These are phyloP conservation scores for Amanita rimosa DNA, from an alignment of 768 basidiomycete species.

Conservation along the genomic window DNA sequence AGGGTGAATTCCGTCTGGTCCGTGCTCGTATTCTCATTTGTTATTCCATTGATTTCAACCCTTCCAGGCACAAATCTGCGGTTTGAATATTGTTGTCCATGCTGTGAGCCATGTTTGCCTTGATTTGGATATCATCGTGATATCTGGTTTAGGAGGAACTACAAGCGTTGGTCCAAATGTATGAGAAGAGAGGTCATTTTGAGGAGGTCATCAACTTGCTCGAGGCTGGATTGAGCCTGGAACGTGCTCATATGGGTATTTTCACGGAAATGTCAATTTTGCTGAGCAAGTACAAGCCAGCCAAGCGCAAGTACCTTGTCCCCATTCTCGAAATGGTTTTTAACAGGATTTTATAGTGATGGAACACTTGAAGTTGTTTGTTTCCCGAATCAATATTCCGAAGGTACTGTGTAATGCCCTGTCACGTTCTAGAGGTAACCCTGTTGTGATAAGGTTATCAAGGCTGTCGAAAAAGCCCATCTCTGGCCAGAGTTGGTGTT, in stretches of 20 bases:
- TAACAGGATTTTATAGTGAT: conserved; percentile 48
- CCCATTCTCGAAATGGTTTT: background rate
- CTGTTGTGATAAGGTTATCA: conserved; percentile 55
- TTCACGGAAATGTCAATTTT: conserved; percentile 91
- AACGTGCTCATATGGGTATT: conserved; percentile 98
- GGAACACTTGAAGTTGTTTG: conserved; percentile 97
- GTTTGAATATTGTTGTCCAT: conserved; percentile 95
- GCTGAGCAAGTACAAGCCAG: conserved; percentile 91
- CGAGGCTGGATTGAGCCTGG: conserved; percentile 92
- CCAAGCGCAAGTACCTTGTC: conserved; percentile 54
- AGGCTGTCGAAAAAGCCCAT: conserved; percentile 91
- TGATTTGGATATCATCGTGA: conserved; percentile 15
- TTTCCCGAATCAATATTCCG: conserved; percentile 94
- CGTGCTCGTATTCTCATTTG: conserved; percentile 11
- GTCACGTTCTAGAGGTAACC: background rate
- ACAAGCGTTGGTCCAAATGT: conserved; percentile 59
- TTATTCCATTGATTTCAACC: background rate
- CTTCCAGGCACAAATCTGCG: conserved; percentile 87
- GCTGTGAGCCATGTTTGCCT: conserved; percentile 30
- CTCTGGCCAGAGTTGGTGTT: conserved; percentile 98
- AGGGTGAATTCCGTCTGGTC: conserved; percentile 88
- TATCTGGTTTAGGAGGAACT: conserved; percentile 55
- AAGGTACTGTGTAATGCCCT: conserved; percentile 30
- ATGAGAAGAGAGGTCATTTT: conserved; percentile 88
- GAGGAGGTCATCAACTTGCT: conserved; percentile 87